Base-by-base conservation (phyloP, 805 yeast genomes). In the Hanseniaspora valbyensis region DNA sequence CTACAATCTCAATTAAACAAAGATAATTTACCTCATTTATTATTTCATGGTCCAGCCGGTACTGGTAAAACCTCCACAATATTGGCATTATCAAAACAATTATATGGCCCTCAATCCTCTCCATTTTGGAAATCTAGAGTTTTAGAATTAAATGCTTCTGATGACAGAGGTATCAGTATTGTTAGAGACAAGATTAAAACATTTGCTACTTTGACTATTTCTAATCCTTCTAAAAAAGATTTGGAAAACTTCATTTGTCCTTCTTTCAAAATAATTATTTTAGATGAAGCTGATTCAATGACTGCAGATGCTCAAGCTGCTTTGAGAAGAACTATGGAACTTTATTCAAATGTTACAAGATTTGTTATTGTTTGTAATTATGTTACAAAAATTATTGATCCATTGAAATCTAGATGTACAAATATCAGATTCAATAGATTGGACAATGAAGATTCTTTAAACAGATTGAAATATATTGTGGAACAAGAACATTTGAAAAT, bases 211-310 rank as follows among this genome's bases (percentile, higher is more conserved):
- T 68, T 88, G 41, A 76, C 88, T 0, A 86, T 89, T 1, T 81
- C 96, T 0, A 83, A 82, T 54, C 94, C 96, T 1, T 62, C 83
- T 0, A 69, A 72, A 14, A 81, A 79, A 37, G 92, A 83, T 58
- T 65, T 75, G 45, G 76, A 69, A 37, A 74, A 78, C 18, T 89
- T 88, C 66, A 96, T 97, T 1, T 90, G 97, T 62, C 97, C 98
- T 1, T 96, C 97, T 4, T 92, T 85, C 66, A 92, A 92, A 63
- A 78, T 92, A 58, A 83, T 92, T 55, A 85, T 92, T 39, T 68
- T 92, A 49, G 96, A 89, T 68, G 96, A 89, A 66, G 96, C 96
- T 0, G 96, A 92, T 65, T 86, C 95, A 12, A 92, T 92, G 96
- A 92, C 98, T 9, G 76, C 86, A 39, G 96, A 87, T 59, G 98